phyloP scores from a whole-genome alignment of 805 yeast species.

The Saccharomycopsis javanensis region DNA sequence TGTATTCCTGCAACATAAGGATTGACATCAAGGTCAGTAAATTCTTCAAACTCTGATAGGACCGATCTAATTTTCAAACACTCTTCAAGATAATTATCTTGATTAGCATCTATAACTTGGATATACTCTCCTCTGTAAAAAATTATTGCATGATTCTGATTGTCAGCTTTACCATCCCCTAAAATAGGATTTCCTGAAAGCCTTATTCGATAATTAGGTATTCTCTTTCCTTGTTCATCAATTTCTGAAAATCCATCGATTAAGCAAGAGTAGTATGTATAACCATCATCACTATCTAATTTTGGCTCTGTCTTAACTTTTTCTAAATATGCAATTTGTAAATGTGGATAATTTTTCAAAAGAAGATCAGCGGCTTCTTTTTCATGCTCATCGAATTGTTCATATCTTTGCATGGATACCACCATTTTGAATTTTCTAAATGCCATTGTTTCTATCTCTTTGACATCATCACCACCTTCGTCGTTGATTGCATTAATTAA shows the following conservation, averaged over 20 bases:
- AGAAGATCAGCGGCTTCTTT: slow-evolving; percentile 72
- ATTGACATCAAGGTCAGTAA: slow-evolving; percentile 63
- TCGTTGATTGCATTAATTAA: slow-evolving; percentile 81
- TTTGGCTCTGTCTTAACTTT: slow-evolving; percentile 82
- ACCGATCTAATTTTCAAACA: slow-evolving; percentile 76
- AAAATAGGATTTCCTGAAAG: slow-evolving; percentile 77
- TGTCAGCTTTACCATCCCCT: slow-evolving; percentile 86
- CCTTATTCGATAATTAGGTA: slow-evolving; percentile 68
- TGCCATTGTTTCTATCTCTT: slow-evolving; percentile 52
- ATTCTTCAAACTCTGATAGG: slow-evolving; percentile 75
- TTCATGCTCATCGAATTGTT: slow-evolving; percentile 63
- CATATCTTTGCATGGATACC: slow-evolving; percentile 80
- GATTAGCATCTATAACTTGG: slow-evolving; percentile 79
- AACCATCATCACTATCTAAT: slow-evolving; percentile 61
- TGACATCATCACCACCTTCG: slow-evolving; percentile 61
- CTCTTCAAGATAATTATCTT: slow-evolving; percentile 78
- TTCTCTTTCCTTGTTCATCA: slow-evolving; percentile 61
- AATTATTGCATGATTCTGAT: slow-evolving; percentile 72
- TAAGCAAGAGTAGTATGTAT: slow-evolving; percentile 63
- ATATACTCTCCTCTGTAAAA: slow-evolving; percentile 80
- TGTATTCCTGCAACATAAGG: slow-evolving; percentile 72
- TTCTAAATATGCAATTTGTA: slow-evolving; percentile 87
- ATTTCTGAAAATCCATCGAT: slow-evolving; percentile 76
- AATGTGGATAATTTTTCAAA: slow-evolving; percentile 74
- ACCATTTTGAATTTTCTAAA: slow-evolving; percentile 72